Conservation (phyloP, 2,329 filamentous ascomycete species). For the Leptoxyphium fumago region DNA sequence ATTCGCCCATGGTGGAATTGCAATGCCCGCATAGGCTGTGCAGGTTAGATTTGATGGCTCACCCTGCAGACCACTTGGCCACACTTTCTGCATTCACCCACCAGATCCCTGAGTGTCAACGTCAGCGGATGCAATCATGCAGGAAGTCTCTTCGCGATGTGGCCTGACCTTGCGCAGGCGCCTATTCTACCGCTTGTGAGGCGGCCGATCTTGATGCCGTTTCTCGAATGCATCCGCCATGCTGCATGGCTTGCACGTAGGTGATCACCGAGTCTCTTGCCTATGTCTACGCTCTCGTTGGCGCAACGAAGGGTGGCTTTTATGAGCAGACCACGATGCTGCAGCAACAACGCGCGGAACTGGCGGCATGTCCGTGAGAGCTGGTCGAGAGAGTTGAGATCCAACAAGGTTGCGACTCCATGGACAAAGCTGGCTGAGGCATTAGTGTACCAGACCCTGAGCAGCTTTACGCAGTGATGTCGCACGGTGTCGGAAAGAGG, state of each 20-base stretch:
- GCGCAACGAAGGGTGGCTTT: conserved; percentile 63
- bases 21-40: background rate
- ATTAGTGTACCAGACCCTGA: no score
- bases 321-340: conserved; percentile 61
- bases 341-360: conserved; percentile 61
- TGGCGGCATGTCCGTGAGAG: conserved; percentile 71
- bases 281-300: conserved; percentile 47
- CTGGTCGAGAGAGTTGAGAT: conserved; percentile 74
- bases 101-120: conserved; percentile 49
- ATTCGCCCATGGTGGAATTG: no score
- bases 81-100: conserved; percentile 68
- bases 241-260: conserved; percentile 15
- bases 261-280: conserved; percentile 35
- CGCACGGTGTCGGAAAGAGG: no score
- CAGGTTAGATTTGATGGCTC: conserved; percentile 13
- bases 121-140: background rate
- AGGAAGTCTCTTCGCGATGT: no score
- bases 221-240: conserved; percentile 12
- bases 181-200: conserved; percentile 54
- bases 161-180: conserved; percentile 46
- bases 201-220: conserved; percentile 20
- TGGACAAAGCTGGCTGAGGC: conserved; percentile 50
- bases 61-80: conserved; percentile 68
- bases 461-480: no score
- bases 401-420: conserved; percentile 60